Conservation (phyloP, 1,284 basidiomycete species). For the Neonothopanus nambi region DNA sequence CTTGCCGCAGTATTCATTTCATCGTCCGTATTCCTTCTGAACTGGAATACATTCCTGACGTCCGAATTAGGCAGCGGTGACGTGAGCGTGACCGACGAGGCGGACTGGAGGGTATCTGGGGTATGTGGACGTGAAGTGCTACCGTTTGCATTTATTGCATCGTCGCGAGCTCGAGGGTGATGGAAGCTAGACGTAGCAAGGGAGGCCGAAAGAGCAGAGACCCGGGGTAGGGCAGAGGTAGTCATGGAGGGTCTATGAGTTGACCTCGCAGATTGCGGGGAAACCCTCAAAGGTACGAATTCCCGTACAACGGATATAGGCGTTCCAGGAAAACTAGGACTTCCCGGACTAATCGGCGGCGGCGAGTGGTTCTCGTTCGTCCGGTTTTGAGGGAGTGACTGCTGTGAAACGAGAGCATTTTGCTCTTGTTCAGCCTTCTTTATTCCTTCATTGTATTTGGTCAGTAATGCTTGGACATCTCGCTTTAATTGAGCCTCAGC, state of each 20-base stretch:
- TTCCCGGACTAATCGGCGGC: constrained; percentile 11
- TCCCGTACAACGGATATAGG: constrained; percentile 38
- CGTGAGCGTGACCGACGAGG: constrained; percentile 37
- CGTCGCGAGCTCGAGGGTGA: constrained; percentile 34
- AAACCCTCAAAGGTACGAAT: constrained; percentile 49
- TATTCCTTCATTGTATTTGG: constrained; percentile 52
- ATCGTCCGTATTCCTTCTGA: constrained; percentile 62
- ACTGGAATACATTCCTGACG: constrained; percentile 40
- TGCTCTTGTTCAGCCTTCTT: constrained; percentile 46
- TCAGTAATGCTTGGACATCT: constrained; percentile 67
- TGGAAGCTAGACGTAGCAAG: constrained; percentile 62
- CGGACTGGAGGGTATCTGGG: constrained; percentile 24
- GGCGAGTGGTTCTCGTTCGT: constrained; percentile 6
- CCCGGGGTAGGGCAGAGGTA: constrained; percentile 35
- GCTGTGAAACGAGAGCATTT: constrained; percentile 17
- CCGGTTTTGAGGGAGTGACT: constrained; percentile 4
- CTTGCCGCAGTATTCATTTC: constrained; percentile 65
- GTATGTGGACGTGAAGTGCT: constrained; percentile 29
- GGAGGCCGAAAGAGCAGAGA: constrained; percentile 71
- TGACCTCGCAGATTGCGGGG: constrained; percentile 35
- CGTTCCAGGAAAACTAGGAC: constrained; percentile 25
- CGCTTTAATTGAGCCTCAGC: constrained; percentile 54
- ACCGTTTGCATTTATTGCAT: constrained; percentile 24
- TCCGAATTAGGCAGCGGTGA: constrained; percentile 30
- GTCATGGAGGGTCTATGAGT: constrained; percentile 31